A percentile compares a stretch with the other conserved stretches of the same genome.
phyloP scores from a whole-genome alignment of 2,329 filamentous ascomycete species.

The Cryphonectria naterciae region DNA sequence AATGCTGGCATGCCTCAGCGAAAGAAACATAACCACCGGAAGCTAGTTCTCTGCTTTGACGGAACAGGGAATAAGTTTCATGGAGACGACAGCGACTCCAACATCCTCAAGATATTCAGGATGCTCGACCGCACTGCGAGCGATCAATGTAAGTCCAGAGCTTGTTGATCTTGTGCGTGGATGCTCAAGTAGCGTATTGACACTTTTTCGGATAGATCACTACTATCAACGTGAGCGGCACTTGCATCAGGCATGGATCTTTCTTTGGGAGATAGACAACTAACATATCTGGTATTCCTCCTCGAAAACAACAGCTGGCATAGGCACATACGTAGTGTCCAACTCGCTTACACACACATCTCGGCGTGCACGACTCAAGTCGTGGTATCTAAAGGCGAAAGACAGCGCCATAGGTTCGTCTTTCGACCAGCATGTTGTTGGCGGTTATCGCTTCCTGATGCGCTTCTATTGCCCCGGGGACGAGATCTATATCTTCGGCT shows the following conservation, averaged over 20 bases:
- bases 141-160: conserved; percentile 57
- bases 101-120: conserved; percentile 72
- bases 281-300: neutral
- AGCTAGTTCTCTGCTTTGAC: conserved; percentile 65
- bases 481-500: conserved; percentile 74
- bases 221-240: conserved; percentile 62
- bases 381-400: conserved; percentile 73
- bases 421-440: conserved; percentile 82
- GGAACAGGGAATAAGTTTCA: conserved; percentile 68
- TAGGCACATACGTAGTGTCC: conserved; percentile 73
- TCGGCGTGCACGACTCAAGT: conserved; percentile 59
- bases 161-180: neutral
- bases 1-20: neutral
- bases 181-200: neutral
- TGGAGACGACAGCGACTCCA: conserved; percentile 65
- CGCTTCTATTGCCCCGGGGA: conserved; percentile 68
- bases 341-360: conserved; percentile 62
- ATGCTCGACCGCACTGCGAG: conserved; percentile 67
- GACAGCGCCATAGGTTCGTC: conserved; percentile 80
- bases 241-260: neutral
- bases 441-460: conserved; percentile 80
- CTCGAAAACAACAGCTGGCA: conserved; percentile 54
- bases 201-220: conserved; percentile 44
- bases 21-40: conserved; percentile 38
- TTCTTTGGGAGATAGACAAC: conserved; percentile 17